Evolutionary conservation across 345 rosid species (phyloP).

Genomic region (Bruguiera parviflora): DNA sequence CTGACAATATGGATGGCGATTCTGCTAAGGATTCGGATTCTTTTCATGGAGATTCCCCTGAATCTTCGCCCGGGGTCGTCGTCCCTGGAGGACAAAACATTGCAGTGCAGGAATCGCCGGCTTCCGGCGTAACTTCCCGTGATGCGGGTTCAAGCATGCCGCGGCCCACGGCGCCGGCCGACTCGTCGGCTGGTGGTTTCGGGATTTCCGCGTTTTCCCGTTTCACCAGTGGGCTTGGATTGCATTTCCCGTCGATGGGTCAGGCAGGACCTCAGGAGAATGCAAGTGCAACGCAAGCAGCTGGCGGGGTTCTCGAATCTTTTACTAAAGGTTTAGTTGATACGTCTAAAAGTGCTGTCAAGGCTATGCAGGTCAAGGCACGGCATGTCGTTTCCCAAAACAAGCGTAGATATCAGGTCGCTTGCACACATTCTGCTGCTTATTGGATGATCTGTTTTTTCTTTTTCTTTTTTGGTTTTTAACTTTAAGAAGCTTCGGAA

Average conservation of each 20-base stretch:
- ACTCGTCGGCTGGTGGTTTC: conserved; percentile 1
- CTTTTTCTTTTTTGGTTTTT: too few relatives aligned
- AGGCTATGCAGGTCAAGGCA: conserved; percentile 33
- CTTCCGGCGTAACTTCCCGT: conserved; percentile 6
- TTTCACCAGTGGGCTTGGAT: conserved; percentile 18
- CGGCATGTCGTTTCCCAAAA: conserved; percentile 33
- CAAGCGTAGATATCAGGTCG: conserved; percentile 32
- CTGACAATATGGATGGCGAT: too few relatives aligned
- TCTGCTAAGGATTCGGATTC: background rate
- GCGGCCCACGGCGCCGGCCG: conserved; percentile 15
- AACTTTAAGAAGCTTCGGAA: background rate
- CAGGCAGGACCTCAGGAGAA: conserved; percentile 10
- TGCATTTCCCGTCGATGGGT: conserved; percentile 4
- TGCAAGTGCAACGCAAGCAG: conserved; percentile 1
- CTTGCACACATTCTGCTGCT: background rate
- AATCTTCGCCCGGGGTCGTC: background rate
- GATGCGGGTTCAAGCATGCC: conserved; percentile 14
- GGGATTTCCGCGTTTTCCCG: conserved; percentile 16
- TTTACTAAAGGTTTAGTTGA: conserved; percentile 29
- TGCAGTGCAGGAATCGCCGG: background rate
- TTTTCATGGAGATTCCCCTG: background rate
- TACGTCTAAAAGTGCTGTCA: conserved; percentile 28
- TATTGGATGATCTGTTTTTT: background rate
- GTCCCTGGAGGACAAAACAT: background rate
- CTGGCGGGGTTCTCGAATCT: conserved; percentile 24